Evolutionary conservation across 441 rosid species (phyloP).

Genomic region (Populus hybrid): DNA sequence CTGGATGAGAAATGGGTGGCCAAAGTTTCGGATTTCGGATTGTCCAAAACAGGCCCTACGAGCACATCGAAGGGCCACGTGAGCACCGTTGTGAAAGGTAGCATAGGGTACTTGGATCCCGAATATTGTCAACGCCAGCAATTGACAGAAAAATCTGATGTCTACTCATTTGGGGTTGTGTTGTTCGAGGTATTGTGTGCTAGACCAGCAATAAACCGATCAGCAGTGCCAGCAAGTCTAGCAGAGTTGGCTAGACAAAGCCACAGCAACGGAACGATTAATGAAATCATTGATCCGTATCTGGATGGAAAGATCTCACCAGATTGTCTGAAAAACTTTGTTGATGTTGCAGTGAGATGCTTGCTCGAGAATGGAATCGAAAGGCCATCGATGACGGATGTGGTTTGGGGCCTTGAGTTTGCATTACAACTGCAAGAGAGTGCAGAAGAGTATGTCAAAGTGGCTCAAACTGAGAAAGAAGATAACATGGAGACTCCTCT

Average conservation of each 20-base stretch:
- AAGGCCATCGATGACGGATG: conserved; percentile 31
- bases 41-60: conserved; percentile 4
- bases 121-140: no score
- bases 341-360: conserved; percentile 28
- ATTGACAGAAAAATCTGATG: no score
- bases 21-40: conserved; percentile 25
- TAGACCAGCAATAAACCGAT: conserved; percentile 21
- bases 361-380: conserved; percentile 22
- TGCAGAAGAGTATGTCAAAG: conserved; percentile 10
- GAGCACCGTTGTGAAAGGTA: no score
- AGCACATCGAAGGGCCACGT: not conserved
- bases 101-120: no score
- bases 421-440: conserved; percentile 26
- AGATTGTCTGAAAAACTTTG: conserved; percentile 21
- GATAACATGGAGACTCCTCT: not conserved
- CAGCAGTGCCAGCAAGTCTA: conserved; percentile 20
- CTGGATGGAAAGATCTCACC: conserved; percentile 29
- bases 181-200: conserved; percentile 38
- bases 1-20: not conserved
- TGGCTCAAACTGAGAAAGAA: not conserved
- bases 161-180: conserved; percentile 44
- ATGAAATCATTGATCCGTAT: conserved; percentile 24
- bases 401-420: conserved; percentile 24
- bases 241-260: conserved; percentile 30
- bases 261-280: conserved; percentile 20